Conservation (phyloP, 208 protist species). For the Leishmania tarentolae region DNA sequence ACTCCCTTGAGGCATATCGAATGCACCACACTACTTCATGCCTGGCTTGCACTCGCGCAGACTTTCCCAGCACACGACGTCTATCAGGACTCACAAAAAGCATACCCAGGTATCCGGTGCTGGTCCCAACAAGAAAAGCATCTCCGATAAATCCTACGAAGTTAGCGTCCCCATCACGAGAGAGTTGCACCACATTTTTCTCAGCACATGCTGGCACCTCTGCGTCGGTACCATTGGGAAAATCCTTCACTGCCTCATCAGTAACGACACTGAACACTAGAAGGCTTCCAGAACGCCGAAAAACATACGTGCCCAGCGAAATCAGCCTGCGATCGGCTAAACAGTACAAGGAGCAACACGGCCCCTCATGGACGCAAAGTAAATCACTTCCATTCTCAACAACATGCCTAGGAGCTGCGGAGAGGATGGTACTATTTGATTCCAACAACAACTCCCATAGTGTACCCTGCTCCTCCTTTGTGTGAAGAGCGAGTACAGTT, state of each 20-base stretch:
- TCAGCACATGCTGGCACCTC: background rate
- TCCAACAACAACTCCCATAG: slow-evolving; percentile 12
- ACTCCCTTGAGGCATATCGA: background rate
- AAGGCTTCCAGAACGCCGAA: slow-evolving; percentile 16
- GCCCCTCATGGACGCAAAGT: slow-evolving; percentile 26
- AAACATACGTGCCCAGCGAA: slow-evolving; percentile 31
- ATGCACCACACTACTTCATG: slow-evolving; percentile 14
- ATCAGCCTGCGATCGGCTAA: slow-evolving; percentile 16
- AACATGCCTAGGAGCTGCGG: slow-evolving; percentile 10
- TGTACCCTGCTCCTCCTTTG: slow-evolving; percentile 6
- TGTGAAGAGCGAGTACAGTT: slow-evolving; percentile 18
- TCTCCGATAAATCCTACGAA: slow-evolving; percentile 31
- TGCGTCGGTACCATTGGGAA: slow-evolving; percentile 1
- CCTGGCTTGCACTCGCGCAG: slow-evolving; percentile 4
- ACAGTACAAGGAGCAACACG: slow-evolving; percentile 26
- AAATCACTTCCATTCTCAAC: slow-evolving; percentile 31
- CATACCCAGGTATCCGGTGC: slow-evolving; percentile 22
- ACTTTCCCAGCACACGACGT: slow-evolving; percentile 3
- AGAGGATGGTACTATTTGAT: slow-evolving; percentile 10
- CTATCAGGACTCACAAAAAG: slow-evolving; percentile 23
- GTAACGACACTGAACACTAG: slow-evolving; percentile 36
- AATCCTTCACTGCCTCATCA: slow-evolving; percentile 30
- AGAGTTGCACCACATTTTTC: slow-evolving; percentile 10
- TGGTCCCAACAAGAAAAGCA: slow-evolving; percentile 28
- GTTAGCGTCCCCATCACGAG: slow-evolving; percentile 7